Base-by-base conservation (phyloP, 345 rosid genomes). In the Aquilaria sinensis region DNA sequence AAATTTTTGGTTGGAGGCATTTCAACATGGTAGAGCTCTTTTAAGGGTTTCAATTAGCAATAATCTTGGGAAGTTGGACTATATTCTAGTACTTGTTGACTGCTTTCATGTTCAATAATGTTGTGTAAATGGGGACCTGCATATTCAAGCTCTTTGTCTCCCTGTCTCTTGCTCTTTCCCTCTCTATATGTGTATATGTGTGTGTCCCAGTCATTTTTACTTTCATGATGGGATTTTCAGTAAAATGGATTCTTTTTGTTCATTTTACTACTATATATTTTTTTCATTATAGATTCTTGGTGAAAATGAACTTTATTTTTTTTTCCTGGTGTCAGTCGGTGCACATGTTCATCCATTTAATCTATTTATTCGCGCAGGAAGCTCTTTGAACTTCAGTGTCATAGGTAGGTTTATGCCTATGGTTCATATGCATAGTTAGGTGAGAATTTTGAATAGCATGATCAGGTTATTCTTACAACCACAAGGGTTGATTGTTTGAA, bases 291-390 rank as follows among this genome's bases (percentile, higher is more conserved):
- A 53, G 32, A 29, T 66, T 54, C 43, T 37, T 37, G 43, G 43
- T 9, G 7, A 48, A 53, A 1, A 31, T 10, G 48, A 49, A 34
- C 70, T 46, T 45, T 63, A 56, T 66, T 57, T 31, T 65, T 48
- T 61, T 67, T 61, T 77, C 63, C 87, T 89, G 98, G 74, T 92
- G 74, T 89, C 91, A 61, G 97, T 89, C 70, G 98, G 98, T 65
- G 87, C 92, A 11, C 81, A 81, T 59, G 53, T 92, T 57, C 71
- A 65, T 80, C 98, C 96, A 54, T 91, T 72, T 72, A 86, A 80
- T 67, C 89, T 96, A 9, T 78, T 84, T 52, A 65, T 87, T 45
- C 81, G 52, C 60, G 64, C 70, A 53, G 98, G 98, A 67, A 78
- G 67, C 64, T 47, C 63, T 41, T 72, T 92, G 57, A 74, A 76